phyloP scores from a whole-genome alignment of 768 basidiomycete species.

The Podaxis carcinomalis region DNA sequence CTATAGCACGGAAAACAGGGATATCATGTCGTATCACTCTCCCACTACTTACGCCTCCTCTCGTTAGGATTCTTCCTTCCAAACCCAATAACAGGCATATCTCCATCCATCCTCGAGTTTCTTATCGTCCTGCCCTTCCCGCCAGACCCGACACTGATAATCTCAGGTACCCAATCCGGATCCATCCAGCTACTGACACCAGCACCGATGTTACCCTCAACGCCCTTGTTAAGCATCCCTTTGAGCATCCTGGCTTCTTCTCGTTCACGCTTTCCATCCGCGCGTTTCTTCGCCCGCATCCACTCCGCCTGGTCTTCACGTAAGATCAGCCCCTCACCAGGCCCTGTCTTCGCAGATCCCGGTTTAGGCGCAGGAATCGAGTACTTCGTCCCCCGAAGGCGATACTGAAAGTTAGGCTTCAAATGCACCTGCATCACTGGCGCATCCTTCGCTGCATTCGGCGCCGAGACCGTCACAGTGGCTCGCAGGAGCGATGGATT shows the following conservation, averaged over 20 bases:
- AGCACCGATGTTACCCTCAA: conserved; percentile 43
- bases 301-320: conserved; percentile 93
- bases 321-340: conserved; percentile 80
- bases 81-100: conserved; percentile 81
- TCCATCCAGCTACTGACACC: conserved; percentile 85
- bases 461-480: conserved; percentile 80
- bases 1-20: conserved; percentile 2
- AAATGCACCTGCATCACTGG: conserved; percentile 86
- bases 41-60: conserved; percentile 51
- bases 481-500: conserved; percentile 87
- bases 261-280: conserved; percentile 67
- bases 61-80: conserved; percentile 92
- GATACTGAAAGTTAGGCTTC: conserved; percentile 94
- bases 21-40: background rate
- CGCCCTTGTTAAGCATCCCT: conserved; percentile 46
- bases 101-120: conserved; percentile 50
- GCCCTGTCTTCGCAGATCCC: conserved; percentile 80
- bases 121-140: conserved; percentile 65
- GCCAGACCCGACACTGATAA: conserved; percentile 59
- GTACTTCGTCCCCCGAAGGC: conserved; percentile 85
- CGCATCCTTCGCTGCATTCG: conserved; percentile 52
- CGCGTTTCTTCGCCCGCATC: conserved; percentile 73
- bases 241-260: conserved; percentile 77
- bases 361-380: conserved; percentile 88
- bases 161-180: conserved; percentile 90